Evolutionary conservation across 306 rosid species (phyloP).

Genomic region (Fragaria iinumae): DNA sequence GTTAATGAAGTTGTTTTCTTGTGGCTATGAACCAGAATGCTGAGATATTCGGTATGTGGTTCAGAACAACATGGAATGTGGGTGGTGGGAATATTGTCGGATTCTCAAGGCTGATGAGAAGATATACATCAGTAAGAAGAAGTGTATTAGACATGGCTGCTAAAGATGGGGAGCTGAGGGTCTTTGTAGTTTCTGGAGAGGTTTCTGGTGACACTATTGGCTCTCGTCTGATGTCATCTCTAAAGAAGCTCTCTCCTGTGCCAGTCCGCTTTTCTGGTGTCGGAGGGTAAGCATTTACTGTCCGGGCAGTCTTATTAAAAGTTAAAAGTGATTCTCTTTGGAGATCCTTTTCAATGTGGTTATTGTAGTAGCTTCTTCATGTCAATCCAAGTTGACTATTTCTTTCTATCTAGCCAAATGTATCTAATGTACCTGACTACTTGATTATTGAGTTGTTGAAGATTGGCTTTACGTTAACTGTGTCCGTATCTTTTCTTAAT

Average conservation of each 20-base stretch:
- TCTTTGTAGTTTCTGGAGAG: constrained; percentile 81
- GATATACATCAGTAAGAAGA: constrained; percentile 29
- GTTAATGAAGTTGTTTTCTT: background rate
- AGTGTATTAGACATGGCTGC: constrained; percentile 50
- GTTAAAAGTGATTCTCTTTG: background rate
- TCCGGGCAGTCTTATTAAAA: background rate
- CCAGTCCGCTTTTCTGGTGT: constrained; percentile 71
- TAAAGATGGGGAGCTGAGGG: constrained; percentile 75
- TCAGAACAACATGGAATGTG: constrained; percentile 35
- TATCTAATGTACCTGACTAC: background rate
- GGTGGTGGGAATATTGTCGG: constrained; percentile 13
- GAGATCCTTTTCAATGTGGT: background rate
- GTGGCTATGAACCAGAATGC: constrained; percentile 20
- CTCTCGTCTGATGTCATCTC: constrained; percentile 76
- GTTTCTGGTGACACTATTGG: constrained; percentile 90
- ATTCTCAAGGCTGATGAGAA: constrained; percentile 22
- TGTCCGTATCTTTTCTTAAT: background rate
- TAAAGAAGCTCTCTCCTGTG: constrained; percentile 54
- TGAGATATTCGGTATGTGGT: constrained; percentile 24
- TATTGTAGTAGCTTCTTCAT: background rate
- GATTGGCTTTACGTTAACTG: background rate
- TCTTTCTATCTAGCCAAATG: background rate
- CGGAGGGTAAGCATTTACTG: constrained; percentile 61
- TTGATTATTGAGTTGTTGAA: background rate
- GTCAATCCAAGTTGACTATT: background rate